These are phyloP conservation scores for Oryza rufipogon DNA, from an alignment of 176 grass and related monocot species.

Conservation along the genomic window DNA sequence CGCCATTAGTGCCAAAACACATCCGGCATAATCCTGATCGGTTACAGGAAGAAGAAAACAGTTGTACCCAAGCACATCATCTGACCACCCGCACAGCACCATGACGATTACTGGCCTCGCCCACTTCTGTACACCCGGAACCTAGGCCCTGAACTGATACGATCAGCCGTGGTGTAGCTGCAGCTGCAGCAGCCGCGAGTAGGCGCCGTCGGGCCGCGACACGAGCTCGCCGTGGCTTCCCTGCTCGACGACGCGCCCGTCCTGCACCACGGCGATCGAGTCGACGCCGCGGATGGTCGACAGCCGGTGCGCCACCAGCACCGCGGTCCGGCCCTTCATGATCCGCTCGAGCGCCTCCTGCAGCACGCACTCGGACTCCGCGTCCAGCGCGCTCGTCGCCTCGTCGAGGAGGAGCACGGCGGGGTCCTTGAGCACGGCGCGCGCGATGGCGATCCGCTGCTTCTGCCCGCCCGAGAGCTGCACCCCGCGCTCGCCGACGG, in stretches of 20 bases:
- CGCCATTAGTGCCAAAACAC: not conserved
- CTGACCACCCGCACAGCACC: not conserved
- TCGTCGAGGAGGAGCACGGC: conserved; percentile 80
- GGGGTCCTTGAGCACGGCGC: conserved; percentile 87
- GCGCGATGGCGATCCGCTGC: conserved; percentile 85
- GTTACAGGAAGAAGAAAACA: conserved; percentile 31
- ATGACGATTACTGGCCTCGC: not conserved
- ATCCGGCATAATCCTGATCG: conserved; percentile 27
- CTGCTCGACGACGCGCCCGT: conserved; percentile 70
- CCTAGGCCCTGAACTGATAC: not conserved
- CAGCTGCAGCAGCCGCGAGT: conserved; percentile 73
- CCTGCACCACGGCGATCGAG: conserved; percentile 70
- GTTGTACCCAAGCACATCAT: conserved; percentile 6
- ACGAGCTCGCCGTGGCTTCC: conserved; percentile 78
- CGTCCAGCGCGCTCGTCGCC: conserved; percentile 82
- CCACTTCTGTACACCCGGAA: conserved; percentile 52
- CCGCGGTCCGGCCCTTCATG: conserved; percentile 82
- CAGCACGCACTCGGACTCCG: conserved; percentile 80
- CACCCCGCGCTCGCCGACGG: conserved; percentile 80
- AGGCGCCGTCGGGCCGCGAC: conserved; percentile 61
- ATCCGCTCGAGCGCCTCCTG: conserved; percentile 90
- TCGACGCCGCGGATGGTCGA: conserved; percentile 73
- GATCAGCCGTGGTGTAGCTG: conserved; percentile 68
- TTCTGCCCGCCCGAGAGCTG: conserved; percentile 85
- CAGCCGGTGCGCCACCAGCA: conserved; percentile 80